A percentile compares a stretch with the other conserved stretches of the same genome.
Evolutionary conservation across 208 protist species (phyloP).

Genomic region (Polymyxa betae): DNA sequence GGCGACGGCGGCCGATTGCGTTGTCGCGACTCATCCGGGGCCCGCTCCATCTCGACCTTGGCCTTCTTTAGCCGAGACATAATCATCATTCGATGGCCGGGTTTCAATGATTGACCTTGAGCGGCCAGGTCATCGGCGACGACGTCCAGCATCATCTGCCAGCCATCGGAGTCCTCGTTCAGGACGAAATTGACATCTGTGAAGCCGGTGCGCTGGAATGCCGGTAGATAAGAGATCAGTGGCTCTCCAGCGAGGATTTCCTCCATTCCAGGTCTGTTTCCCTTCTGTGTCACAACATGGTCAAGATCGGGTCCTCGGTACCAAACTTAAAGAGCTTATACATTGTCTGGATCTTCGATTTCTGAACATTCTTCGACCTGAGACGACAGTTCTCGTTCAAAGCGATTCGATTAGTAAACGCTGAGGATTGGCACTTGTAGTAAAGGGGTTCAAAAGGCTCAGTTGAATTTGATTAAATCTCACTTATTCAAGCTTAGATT

Average conservation of each 20-base stretch:
- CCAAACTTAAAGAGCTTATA: no score
- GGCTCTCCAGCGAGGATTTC: not conserved
- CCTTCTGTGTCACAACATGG: no score
- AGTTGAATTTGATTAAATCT: no score
- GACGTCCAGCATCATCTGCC: not conserved
- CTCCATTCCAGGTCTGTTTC: no score
- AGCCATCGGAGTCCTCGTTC: not conserved
- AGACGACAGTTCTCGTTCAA: no score
- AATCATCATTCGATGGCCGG: constrained; percentile 46
- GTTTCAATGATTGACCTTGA: not conserved
- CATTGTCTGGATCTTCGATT: no score
- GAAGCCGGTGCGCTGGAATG: not conserved
- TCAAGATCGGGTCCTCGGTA: no score
- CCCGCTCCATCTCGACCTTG: not conserved
- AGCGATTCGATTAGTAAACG: no score
- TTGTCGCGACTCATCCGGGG: not conserved
- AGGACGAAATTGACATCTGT: constrained; percentile 38
- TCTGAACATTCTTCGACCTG: no score
- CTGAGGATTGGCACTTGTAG: no score
- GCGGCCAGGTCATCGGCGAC: not conserved
- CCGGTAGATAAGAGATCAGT: not conserved
- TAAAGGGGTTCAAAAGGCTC: no score
- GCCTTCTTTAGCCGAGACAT: constrained; percentile 23
- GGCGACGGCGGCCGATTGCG: not conserved
- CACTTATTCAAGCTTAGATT: no score